Conservation (phyloP, 2,329 filamentous ascomycete species). For the Cyanodermella asteris region DNA sequence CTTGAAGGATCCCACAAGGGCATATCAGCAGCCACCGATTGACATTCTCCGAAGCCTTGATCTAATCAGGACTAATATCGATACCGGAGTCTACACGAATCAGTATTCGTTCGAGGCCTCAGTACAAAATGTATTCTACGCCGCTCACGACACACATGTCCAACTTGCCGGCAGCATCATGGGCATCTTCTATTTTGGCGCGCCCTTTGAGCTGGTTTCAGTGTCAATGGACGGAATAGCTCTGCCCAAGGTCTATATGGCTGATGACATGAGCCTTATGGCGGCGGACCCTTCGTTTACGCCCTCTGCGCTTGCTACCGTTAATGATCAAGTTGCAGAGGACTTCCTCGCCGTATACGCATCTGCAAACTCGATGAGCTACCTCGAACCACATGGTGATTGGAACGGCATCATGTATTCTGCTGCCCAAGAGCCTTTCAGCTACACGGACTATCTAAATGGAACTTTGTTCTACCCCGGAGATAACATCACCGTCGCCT, state of each 20-base stretch:
- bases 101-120: constrained; percentile 19
- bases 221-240: constrained; percentile 14
- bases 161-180: constrained; percentile 13
- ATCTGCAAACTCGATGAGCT: constrained; percentile 14
- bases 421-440: constrained; percentile 11
- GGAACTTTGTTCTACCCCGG: constrained; percentile 18
- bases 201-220: constrained; percentile 12
- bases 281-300: no score
- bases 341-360: constrained; percentile 14
- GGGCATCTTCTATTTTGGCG: constrained; percentile 14
- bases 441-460: constrained; percentile 10
- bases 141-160: constrained; percentile 17
- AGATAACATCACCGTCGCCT: constrained; percentile 10
- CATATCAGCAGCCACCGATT: constrained; percentile 19
- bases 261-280: no score
- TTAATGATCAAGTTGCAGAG: constrained; percentile 13
- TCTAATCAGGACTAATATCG: constrained; percentile 14
- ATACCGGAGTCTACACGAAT: constrained; percentile 13
- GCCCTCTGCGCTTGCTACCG: constrained; percentile 11
- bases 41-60: constrained; percentile 14
- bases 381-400: constrained; percentile 19
- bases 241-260: constrained; percentile 16
- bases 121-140: constrained; percentile 13
- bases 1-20: constrained; percentile 17
- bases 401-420: constrained; percentile 18